Evolutionary conservation across 169 alveolate species (phyloP), one percentile per base, ranked within the genome.

Genomic region (Haemoproteus tartakovskyi): DNA sequence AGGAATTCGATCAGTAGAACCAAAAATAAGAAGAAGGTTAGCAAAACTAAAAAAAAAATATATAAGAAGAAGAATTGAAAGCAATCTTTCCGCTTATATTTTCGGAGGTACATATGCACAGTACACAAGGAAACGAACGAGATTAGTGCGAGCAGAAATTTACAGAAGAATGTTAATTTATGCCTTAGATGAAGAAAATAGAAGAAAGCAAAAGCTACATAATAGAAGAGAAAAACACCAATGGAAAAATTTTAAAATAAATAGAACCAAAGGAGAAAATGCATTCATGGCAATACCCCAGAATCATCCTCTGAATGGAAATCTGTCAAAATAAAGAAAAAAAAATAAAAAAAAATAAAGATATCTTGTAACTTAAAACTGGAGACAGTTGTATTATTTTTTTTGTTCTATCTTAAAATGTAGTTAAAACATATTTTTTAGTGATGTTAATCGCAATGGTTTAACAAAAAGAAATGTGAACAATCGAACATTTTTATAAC

Each of bases 1-100:
- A 38, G 95, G 95, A 60, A 87, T 47, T 33, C 52, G 91, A 19
- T 60, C 91, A 1, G 30, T 86, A 43, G 91, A 86, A 56, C 86
- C 80, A 2, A 82, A 81, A 62, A 61, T 86, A 16, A 52, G 91
- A 36, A 74, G 80, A 46, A 60, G 89, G 2, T 24, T 86, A 47
- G 80, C 81, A 22, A 38, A 62, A 30, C 26, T 86, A 26, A 79
- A 63, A 60, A 60, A 78, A 41, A 70, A 74, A 27, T 86, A 86
- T 79, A 80, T 86, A 87, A 54, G 67, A 26, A 81, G 80, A 63
- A 54, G 91, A 30, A 60, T 86, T 11, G 88, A 78, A 29, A 82
- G 89, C 1, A 81, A 81, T 22, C 54, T 86, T 14, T 86, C 91
- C 0, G 81, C 91, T 33, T 86, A 86, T n/a, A 82, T 86, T 8